These are phyloP conservation scores for Coffea eugenioides DNA, from an alignment of 257 asterid species.

Conservation along the genomic window DNA sequence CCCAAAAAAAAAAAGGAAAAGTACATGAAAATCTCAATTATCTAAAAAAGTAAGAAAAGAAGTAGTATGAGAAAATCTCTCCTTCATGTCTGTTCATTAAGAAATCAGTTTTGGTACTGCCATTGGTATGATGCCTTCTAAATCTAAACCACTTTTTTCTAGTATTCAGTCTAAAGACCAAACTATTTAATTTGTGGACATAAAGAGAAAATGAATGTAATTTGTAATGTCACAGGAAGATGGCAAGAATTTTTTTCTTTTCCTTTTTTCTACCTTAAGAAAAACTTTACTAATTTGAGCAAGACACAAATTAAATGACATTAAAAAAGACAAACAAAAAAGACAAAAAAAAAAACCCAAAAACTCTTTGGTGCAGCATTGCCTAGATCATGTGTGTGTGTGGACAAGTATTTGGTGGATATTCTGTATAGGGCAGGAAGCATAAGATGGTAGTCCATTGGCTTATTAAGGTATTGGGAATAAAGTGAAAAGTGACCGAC, in stretches of 20 bases:
- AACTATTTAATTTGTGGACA: background rate
- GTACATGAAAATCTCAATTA: conserved; percentile 10
- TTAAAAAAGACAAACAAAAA: background rate
- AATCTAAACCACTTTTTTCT: background rate
- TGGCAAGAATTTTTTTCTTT: conserved; percentile 18
- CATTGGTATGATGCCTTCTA: background rate
- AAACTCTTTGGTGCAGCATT: background rate
- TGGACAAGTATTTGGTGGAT: conserved; percentile 3
- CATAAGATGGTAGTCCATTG: conserved; percentile 22
- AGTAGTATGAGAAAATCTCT: background rate
- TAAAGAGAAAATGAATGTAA: conserved; percentile 3
- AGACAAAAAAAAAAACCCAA: background rate
- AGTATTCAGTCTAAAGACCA: background rate
- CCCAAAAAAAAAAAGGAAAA: background rate
- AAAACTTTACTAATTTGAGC: background rate
- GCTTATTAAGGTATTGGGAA: conserved; percentile 50
- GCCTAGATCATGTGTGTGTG: conserved; percentile 7
- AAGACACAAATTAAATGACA: background rate
- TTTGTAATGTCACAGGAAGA: background rate
- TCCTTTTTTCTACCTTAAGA: background rate
- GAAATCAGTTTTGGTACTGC: background rate
- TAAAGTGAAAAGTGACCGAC: conserved; percentile 91
- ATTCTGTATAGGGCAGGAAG: conserved; percentile 8
- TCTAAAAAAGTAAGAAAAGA: background rate
- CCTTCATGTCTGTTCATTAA: background rate